A percentile compares a stretch with the other conserved stretches of the same genome.
These are phyloP conservation scores for Artomyces pyxidatus DNA, from an alignment of 768 basidiomycete species.

Conservation along the genomic window DNA sequence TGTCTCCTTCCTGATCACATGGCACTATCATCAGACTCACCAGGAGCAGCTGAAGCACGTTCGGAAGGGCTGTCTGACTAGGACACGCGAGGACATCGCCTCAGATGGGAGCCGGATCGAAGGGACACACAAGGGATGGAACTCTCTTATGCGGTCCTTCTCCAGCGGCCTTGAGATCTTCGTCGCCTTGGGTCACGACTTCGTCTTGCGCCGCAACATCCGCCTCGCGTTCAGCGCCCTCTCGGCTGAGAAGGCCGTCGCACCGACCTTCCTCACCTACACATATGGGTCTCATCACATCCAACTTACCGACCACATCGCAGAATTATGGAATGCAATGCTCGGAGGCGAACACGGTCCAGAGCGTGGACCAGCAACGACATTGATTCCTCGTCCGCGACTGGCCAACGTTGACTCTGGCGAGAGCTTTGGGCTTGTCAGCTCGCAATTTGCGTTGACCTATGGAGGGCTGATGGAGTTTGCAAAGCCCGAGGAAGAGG, in stretches of 20 bases:
- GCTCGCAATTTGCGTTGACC: background rate
- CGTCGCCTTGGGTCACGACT: slow-evolving; percentile 15
- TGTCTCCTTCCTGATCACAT: background rate
- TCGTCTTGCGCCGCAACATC: slow-evolving; percentile 18
- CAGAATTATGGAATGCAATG: slow-evolving; percentile 13
- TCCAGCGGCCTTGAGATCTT: slow-evolving; percentile 20
- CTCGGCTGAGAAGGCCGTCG: too few species aligned
- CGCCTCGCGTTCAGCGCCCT: slow-evolving; percentile 3
- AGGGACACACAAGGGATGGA: slow-evolving; percentile 27
- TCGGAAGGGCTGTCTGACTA: slow-evolving; percentile 20
- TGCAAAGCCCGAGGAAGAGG: background rate
- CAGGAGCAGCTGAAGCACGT: slow-evolving; percentile 22
- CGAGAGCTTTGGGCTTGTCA: slow-evolving; percentile 11
- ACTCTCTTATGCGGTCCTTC: slow-evolving; percentile 14
- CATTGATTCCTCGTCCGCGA: background rate
- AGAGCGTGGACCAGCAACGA: too few species aligned
- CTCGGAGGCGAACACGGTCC: too few species aligned
- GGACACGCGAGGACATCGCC: slow-evolving; percentile 15
- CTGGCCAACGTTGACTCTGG: slow-evolving; percentile 2
- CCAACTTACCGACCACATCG: slow-evolving; percentile 15
- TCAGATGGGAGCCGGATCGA: slow-evolving; percentile 24
- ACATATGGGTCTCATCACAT: slow-evolving; percentile 21
- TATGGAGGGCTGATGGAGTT: background rate
- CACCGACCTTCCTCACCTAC: slow-evolving; percentile 12
- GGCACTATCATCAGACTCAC: slow-evolving; percentile 17